phyloP scores from a whole-genome alignment of 2,329 filamentous ascomycete species.

The Diaporthe sp. region DNA sequence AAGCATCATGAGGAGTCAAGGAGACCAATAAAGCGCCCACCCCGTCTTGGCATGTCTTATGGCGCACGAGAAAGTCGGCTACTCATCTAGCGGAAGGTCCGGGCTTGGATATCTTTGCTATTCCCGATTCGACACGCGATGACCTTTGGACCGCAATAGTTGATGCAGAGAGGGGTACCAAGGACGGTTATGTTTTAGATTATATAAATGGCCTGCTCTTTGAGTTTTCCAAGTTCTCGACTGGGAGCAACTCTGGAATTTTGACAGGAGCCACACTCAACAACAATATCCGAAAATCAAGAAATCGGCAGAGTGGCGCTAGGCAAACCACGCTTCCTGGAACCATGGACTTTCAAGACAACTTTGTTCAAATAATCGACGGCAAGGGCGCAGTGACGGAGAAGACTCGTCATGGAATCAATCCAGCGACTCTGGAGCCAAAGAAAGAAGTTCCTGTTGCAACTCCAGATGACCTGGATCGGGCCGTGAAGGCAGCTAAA shows the following conservation, averaged over 20 bases:
- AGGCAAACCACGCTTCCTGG: too few species aligned
- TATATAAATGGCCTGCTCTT: not conserved
- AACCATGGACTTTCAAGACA: conserved; percentile 38
- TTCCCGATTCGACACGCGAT: not conserved
- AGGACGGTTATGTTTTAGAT: not conserved
- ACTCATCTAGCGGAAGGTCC: not conserved
- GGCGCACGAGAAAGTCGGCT: not conserved
- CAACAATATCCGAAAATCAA: too few species aligned
- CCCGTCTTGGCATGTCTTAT: not conserved
- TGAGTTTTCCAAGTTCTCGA: not conserved
- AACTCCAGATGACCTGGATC: not conserved
- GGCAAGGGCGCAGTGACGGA: not conserved
- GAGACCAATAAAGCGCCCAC: not conserved
- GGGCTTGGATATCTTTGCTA: not conserved
- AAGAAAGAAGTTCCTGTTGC: conserved; percentile 1
- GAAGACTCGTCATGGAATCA: not conserved
- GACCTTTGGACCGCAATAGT: not conserved
- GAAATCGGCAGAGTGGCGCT: too few species aligned
- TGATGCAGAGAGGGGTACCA: not conserved
- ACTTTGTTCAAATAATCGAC: conserved; percentile 38
- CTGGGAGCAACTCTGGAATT: not conserved
- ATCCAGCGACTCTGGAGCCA: not conserved
- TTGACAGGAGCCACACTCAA: too few species aligned
- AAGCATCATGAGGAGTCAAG: not conserved
- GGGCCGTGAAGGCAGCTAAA: not conserved